These are phyloP conservation scores for Zygotorulaspora mrakii DNA, from an alignment of 1,139 yeast genomes.

Conservation along the genomic window DNA sequence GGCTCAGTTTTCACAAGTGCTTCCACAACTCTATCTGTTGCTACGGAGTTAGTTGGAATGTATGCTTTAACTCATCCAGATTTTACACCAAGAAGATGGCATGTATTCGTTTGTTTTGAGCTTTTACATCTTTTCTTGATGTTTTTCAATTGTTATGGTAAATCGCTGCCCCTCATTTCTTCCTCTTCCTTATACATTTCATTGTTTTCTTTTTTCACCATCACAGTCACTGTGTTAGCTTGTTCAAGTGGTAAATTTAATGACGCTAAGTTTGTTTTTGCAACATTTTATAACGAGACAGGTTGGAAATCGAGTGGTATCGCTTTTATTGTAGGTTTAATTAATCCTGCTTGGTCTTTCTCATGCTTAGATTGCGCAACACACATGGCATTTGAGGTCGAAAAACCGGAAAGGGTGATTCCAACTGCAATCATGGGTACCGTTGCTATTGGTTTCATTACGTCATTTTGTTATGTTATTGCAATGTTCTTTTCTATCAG, in stretches of 20 bases:
- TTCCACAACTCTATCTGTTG: slow-evolving; percentile 53
- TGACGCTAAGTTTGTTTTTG: slow-evolving; percentile 57
- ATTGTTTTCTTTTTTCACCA: slow-evolving; percentile 49
- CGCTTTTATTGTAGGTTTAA: slow-evolving; percentile 62
- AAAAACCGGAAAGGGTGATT: slow-evolving; percentile 54
- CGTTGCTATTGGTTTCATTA: slow-evolving; percentile 60
- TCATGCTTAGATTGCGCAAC: slow-evolving; percentile 68
- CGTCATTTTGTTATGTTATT: slow-evolving; percentile 56
- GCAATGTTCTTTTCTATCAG: slow-evolving; percentile 60
- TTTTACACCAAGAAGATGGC: slow-evolving; percentile 51
- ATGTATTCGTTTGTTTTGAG: slow-evolving; percentile 53
- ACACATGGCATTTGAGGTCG: slow-evolving; percentile 66
- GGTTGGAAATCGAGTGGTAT: slow-evolving; percentile 61
- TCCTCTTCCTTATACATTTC: slow-evolving; percentile 53
- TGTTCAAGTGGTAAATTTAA: slow-evolving; percentile 55
- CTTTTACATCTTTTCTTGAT: slow-evolving; percentile 43
- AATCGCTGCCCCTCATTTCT: slow-evolving; percentile 52
- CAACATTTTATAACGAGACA: slow-evolving; percentile 56
- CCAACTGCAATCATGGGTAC: slow-evolving; percentile 64
- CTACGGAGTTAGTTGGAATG: slow-evolving; percentile 53
- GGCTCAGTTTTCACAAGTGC: slow-evolving; percentile 58
- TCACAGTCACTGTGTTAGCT: slow-evolving; percentile 54
- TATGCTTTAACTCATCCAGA: slow-evolving; percentile 49
- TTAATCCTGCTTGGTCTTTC: slow-evolving; percentile 68
- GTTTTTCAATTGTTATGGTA: slow-evolving; percentile 56